Conservation (phyloP, 148 eudicot species). For the Camellia japonica region DNA sequence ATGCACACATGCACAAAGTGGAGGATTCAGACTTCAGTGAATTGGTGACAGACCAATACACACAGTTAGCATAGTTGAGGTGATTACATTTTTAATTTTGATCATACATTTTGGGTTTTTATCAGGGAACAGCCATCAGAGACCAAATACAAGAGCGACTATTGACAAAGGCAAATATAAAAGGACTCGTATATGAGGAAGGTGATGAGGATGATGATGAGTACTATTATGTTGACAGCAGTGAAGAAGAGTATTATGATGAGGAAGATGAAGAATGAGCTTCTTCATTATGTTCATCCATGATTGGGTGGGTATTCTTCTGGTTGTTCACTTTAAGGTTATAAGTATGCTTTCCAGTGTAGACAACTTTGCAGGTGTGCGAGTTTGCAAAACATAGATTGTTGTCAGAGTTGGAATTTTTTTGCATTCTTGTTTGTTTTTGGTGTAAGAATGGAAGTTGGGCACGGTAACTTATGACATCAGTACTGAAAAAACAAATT, state of each 20-base stretch:
- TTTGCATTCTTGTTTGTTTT: background rate
- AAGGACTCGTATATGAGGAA: constrained; percentile 34
- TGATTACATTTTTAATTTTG: background rate
- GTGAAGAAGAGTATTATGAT: constrained; percentile 37
- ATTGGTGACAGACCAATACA: background rate
- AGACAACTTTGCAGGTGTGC: background rate
- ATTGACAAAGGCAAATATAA: constrained; percentile 28
- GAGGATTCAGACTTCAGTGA: background rate
- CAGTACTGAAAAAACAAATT: background rate
- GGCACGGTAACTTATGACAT: background rate
- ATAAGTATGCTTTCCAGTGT: background rate
- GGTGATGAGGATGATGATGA: constrained; percentile 38
- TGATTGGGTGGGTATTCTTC: background rate
- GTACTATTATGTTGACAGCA: constrained; percentile 35
- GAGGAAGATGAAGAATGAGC: constrained; percentile 22
- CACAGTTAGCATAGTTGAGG: background rate
- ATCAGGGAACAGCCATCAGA: constrained; percentile 71
- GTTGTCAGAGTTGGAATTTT: background rate
- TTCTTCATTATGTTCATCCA: background rate
- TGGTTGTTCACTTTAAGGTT: background rate
- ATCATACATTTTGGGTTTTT: background rate
- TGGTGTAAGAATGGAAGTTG: background rate
- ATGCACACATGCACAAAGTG: background rate
- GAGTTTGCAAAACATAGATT: constrained; percentile 1
- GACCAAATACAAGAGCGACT: constrained; percentile 66